Conservation (phyloP, 495 filamentous ascomycete genomes). For the Neurospora terricola region DNA sequence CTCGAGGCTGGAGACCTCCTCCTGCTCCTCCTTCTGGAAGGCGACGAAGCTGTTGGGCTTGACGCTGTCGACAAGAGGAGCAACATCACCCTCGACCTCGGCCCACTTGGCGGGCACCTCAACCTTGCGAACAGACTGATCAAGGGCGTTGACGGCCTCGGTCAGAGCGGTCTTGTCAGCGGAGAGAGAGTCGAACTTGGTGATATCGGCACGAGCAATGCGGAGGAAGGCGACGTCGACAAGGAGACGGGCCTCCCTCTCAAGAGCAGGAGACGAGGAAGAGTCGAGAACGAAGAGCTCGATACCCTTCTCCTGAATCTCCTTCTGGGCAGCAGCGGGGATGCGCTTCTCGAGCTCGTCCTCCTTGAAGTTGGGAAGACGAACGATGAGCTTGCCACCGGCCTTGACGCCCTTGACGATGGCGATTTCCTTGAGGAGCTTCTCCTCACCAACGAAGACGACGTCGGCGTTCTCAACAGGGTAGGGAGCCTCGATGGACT, state of each 20-base stretch:
- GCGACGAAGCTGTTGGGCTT: slow-evolving; percentile 68
- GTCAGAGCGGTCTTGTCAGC: slow-evolving; percentile 41
- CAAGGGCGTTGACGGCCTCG: slow-evolving; percentile 54
- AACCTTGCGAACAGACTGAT: slow-evolving; percentile 56
- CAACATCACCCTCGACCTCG: slow-evolving; percentile 48
- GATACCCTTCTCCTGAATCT: slow-evolving; percentile 55
- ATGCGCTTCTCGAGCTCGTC: slow-evolving; percentile 89
- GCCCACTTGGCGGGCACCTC: slow-evolving; percentile 74
- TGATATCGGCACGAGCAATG: slow-evolving; percentile 53
- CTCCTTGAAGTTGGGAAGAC: slow-evolving; percentile 65
- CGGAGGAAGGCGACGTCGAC: slow-evolving; percentile 74
- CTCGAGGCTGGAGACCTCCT: slow-evolving; percentile 54
- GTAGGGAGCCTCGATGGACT: slow-evolving; percentile 75
- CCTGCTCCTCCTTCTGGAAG: slow-evolving; percentile 68
- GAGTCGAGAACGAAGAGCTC: slow-evolving; percentile 68
- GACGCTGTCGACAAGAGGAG: slow-evolving; percentile 50
- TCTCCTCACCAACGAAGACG: slow-evolving; percentile 65
- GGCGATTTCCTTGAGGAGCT: slow-evolving; percentile 66
- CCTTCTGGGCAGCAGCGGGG: slow-evolving; percentile 52
- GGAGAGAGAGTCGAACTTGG: slow-evolving; percentile 24
- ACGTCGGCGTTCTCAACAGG: slow-evolving; percentile 69
- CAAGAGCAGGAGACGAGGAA: slow-evolving; percentile 49
- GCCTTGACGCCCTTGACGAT: slow-evolving; percentile 59
- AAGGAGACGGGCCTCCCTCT: slow-evolving; percentile 53
- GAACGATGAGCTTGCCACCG: slow-evolving; percentile 64